Evolutionary conservation across 2,329 filamentous ascomycete genomes (phyloP), one percentile per base, ranked within the genome.

Genomic region (Alternaria brassicicola): DNA sequence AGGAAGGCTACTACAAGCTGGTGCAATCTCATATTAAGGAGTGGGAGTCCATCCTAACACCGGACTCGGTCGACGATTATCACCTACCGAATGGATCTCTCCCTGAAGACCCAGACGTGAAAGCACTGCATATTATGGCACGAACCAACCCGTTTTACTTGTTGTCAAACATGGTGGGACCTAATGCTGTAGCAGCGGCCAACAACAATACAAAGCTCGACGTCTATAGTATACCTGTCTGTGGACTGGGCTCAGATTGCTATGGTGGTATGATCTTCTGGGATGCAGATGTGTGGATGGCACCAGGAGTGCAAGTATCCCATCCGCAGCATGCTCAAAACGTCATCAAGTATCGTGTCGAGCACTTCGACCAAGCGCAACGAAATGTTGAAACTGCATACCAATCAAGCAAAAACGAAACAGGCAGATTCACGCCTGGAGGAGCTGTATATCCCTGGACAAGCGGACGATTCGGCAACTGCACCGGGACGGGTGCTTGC

Each of bases 361-460:
- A 85, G 43, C 80, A 83, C 52, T 85, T 86, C 62, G 74, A 76
- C 0, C 86, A 90, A 72, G 88, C 89, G 3, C 75, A 84, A 39
- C 78, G 78, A 6, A 91, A 91, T 64, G 81, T 87, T 19, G 78
- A 84, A 21, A 83, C 81, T 2, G 80, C 83, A 0, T 86, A 79
- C 54, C 74, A 80, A 15, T 85, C 85, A 0, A 89, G 87, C 15
- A 84, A 89, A 70, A 88, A 86, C 52, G 72, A 82, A 59, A 88
- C 84, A 1, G 77, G 76, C 7, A 75, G 77, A n/a, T 89, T 87
- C 67, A 84, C 83, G 1, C 73, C 79, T 1, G 82, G 83, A 6
- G 85, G 86, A 19, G 87, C 87, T 0, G 83, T 88, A 1, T 91
- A 85, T 66, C 84, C 88, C 1, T 91, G 89, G 89, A 90, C 88